Evolutionary conservation across 176 grass and related monocot species (phyloP), one percentile per base, ranked within the genome.

Genomic region (Dactylis glomerata): DNA sequence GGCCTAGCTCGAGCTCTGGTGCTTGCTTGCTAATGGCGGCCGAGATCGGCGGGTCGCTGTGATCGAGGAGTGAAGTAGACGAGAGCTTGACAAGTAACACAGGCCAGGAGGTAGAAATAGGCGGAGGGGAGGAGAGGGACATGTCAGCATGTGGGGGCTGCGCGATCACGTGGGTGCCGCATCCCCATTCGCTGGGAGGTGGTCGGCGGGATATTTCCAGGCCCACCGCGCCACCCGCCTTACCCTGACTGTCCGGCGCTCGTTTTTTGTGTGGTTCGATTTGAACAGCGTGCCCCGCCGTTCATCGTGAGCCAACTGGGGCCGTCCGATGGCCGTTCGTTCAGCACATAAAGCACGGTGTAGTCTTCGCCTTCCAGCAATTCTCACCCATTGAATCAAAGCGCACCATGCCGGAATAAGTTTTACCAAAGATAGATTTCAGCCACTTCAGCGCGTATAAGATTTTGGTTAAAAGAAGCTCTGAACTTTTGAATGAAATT

Each of bases 141-240:
- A 75, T 86, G 75, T 75, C 61, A 58, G 80, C 42, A 22, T 40
- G 87, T 79, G 68, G 73, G 84, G 76, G 4, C 3, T 5, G 76
- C 14, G 41, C 41, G 69, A 15, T 93, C 84, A 92, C 87, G 87
- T 92, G 87, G 87, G 73, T 24, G 85, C 82, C n/a, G 31, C 82
- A 59, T 59, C 36, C 85, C 30, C 64, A 90, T 88, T 93, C 87
- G 88, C 57, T 14, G 82, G 31, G 85, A 90, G 65, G 41, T 27
- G 78, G 28, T 41, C 82, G 30, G 0, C 49, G 78, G 68, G 78
- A 90, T 87, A 87, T 87, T 90, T 30, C 0, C 14, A 47, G 80
- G 47, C 64, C 91, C 85, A 79, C 77, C 71, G 22, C 76, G 24
- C 37, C 4, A 72, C 66, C 63, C 66, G 40, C 76, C 81, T 80